Evolutionary conservation across 495 filamentous ascomycete species (phyloP), one percentile per base, ranked within the genome.

Genomic region (Penicillium simplicissimum): DNA sequence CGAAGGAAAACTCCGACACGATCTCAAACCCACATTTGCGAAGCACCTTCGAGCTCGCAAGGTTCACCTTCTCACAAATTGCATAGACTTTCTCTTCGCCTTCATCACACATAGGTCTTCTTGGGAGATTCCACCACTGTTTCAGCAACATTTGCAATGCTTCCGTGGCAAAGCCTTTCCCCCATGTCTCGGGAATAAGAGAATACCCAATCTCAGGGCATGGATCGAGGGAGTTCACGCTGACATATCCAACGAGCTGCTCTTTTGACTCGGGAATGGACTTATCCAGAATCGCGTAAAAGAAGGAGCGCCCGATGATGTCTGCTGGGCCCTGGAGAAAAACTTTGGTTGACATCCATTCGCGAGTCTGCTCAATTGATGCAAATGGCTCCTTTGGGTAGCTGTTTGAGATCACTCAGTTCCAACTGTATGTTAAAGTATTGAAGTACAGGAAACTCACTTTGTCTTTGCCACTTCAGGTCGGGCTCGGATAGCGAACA

Each of bases 11-110:
- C 40, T 63, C 35, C 55, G 76, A 47, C 64, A 76, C 49, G 67
- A 77, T 49, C 64, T 71, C 66, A 82, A 71, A 71, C 0, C 74
- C 75, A 42, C 78, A 61, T 14, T 76, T 79, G 21, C 57, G 65
- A 34, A 80, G 59, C 0, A 79, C 71, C 1, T 47, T 55, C n/a
- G 34, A 64, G 23, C 72, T 76, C n/a, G 60, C 70, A 8, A 53
- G 21, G 49, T 80, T 79, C 11, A 28, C 8, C 31, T 62, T 66
- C 9, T 71, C 43, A 43, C 62, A 72, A 1, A 78, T 49, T 8
- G 68, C 68, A 54, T 59, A 71, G 2, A 62, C 45, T 11, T 58
- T 68, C 43, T 71, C 68, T 0, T 42, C 13, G n/a, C 56, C 47
- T n/a, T 17, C 56, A 6, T 21, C 35, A 51, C 17, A 45, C 3